Percentiles rank a stretch among this genome's conserved stretches.
Conservation (phyloP, 106 monocot species). For the Allium fistulosum region DNA sequence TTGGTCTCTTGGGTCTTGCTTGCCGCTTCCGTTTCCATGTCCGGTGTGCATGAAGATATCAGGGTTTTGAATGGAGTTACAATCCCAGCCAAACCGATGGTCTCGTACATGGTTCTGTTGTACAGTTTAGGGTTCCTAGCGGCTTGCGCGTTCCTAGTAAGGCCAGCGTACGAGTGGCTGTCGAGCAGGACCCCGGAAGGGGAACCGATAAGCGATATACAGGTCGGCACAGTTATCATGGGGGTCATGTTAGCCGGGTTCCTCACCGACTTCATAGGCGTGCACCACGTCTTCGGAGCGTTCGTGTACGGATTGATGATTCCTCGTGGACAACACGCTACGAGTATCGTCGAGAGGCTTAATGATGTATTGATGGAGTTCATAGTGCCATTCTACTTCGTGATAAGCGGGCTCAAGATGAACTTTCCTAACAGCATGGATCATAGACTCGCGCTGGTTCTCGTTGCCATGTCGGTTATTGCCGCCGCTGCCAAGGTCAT, state of each 20-base stretch:
- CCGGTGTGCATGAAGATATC: not conserved
- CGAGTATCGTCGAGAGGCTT: slow-evolving; percentile 21
- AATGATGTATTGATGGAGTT: slow-evolving; percentile 22
- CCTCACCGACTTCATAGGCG: slow-evolving; percentile 34
- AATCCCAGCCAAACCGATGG: no score
- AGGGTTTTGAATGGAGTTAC: no score
- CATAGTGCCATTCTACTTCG: slow-evolving; percentile 37
- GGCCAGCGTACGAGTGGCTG: slow-evolving; percentile 31
- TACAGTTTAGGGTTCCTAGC: not conserved
- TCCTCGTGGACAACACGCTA: slow-evolving; percentile 19
- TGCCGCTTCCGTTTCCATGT: not conserved
- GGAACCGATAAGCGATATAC: slow-evolving; percentile 19
- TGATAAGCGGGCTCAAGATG: slow-evolving; percentile 18
- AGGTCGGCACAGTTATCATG: slow-evolving; percentile 21
- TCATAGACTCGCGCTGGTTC: not conserved
- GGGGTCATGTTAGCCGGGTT: slow-evolving; percentile 30
- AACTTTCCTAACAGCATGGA: slow-evolving; percentile 10
- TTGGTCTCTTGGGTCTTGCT: slow-evolving; percentile 25
- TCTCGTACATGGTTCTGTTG: not conserved
- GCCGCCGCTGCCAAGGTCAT: slow-evolving; percentile 18
- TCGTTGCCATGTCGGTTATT: slow-evolving; percentile 13
- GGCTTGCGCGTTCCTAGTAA: slow-evolving; percentile 25
- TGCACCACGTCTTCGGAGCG: slow-evolving; percentile 42
- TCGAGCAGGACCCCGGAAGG: slow-evolving; percentile 27
- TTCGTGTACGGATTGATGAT: slow-evolving; percentile 43